These are phyloP conservation scores for Teratosphaeria destructans DNA, from an alignment of 2,329 filamentous ascomycete genomes.

Conservation along the genomic window DNA sequence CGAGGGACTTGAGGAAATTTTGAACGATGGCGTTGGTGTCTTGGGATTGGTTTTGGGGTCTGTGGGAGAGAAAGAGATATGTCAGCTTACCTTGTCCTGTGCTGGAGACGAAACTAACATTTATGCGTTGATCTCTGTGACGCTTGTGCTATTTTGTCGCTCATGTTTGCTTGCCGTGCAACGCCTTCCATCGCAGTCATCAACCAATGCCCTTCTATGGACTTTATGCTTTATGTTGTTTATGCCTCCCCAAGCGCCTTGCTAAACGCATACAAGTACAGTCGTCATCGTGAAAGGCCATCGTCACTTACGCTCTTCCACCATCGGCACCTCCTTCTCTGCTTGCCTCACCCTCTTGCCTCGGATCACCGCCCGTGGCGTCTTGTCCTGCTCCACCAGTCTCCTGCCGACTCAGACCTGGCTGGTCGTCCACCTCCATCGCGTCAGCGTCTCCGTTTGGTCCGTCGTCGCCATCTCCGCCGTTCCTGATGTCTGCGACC, in stretches of 20 bases:
- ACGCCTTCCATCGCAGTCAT: not conserved
- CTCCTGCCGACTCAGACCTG: constrained; percentile 49
- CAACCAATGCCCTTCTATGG: not conserved
- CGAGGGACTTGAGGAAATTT: constrained; percentile 75
- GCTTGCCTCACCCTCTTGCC: constrained; percentile 78
- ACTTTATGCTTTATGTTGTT: not conserved
- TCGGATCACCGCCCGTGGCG: constrained; percentile 82
- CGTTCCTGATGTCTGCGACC: constrained; percentile 40
- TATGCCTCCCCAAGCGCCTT: constrained; percentile 2
- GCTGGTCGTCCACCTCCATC: constrained; percentile 65
- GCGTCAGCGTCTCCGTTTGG: constrained; percentile 33
- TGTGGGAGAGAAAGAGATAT: constrained; percentile 26
- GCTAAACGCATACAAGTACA: constrained; percentile 4
- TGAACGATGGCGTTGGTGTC: constrained; percentile 73
- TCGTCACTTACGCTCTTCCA: constrained; percentile 90
- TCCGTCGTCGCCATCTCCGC: constrained; percentile 46
- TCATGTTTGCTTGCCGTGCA: not conserved
- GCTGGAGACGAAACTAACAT: not conserved
- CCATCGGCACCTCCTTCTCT: constrained; percentile 93
- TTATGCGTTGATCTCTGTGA: not conserved
- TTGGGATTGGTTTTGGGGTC: constrained; percentile 31
- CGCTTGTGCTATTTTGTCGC: not conserved
- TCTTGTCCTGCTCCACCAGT: constrained; percentile 74
- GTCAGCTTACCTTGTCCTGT: constrained; percentile 12
- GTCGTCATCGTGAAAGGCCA: not conserved